A percentile compares a stretch with the other conserved stretches of the same genome.
Evolutionary conservation across 176 grass and related monocot species (phyloP).

Genomic region (Secale cereale): DNA sequence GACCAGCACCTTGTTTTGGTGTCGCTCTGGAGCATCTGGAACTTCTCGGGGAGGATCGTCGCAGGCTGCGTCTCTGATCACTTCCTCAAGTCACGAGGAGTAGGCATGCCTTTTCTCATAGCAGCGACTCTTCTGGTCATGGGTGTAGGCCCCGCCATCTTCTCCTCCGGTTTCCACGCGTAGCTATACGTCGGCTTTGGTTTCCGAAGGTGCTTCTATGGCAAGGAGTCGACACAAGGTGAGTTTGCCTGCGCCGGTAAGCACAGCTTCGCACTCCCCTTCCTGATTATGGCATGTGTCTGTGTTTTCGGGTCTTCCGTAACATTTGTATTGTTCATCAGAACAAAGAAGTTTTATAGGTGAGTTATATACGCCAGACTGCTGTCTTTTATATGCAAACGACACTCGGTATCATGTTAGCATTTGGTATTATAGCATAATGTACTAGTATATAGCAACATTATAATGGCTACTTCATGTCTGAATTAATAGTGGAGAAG

Average conservation of each 20-base stretch:
- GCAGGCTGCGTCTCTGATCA: slow-evolving; percentile 52
- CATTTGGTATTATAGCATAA: background rate
- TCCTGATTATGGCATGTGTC: slow-evolving; percentile 58
- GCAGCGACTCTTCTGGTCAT: slow-evolving; percentile 38
- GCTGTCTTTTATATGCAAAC: background rate
- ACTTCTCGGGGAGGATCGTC: slow-evolving; percentile 58
- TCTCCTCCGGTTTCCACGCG: slow-evolving; percentile 45
- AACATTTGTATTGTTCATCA: slow-evolving; percentile 42
- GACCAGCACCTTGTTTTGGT: slow-evolving; percentile 54
- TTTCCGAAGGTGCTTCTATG: slow-evolving; percentile 28
- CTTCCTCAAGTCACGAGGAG: slow-evolving; percentile 34
- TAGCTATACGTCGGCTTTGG: slow-evolving; percentile 60
- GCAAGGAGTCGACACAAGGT: slow-evolving; percentile 34
- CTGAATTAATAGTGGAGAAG: too few relatives aligned
- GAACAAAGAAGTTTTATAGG: slow-evolving; percentile 55
- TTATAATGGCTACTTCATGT: background rate
- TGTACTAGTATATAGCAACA: background rate
- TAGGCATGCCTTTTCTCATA: slow-evolving; percentile 54
- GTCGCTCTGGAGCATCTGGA: slow-evolving; percentile 75
- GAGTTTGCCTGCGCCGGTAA: slow-evolving; percentile 30
- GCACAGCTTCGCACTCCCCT: slow-evolving; percentile 58
- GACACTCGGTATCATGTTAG: background rate
- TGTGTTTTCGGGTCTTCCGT: slow-evolving; percentile 33
- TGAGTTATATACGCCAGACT: slow-evolving; percentile 36
- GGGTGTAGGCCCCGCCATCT: slow-evolving; percentile 41